Conservation (phyloP, 2,329 filamentous ascomycete species). For the Lachnellula subtilissima region DNA sequence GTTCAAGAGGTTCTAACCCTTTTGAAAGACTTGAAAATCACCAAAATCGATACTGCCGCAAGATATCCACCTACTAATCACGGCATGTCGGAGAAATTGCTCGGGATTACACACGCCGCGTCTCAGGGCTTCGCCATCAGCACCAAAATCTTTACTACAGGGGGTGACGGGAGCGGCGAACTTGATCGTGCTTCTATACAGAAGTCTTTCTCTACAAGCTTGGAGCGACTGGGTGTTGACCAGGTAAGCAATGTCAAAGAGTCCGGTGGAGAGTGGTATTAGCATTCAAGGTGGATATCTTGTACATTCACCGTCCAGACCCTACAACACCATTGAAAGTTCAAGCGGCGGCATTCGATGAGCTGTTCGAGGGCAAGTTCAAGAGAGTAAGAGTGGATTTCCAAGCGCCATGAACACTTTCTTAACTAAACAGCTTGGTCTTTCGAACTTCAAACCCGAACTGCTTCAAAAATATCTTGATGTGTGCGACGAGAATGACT, state of each 20-base stretch:
- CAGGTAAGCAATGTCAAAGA: neutral
- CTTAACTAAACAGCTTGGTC: constrained; percentile 18
- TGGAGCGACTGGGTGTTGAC: neutral
- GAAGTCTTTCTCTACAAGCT: neutral
- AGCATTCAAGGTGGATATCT: constrained; percentile 2
- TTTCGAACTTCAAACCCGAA: constrained; percentile 25
- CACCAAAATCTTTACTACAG: constrained; percentile 6
- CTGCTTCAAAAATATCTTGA: constrained; percentile 21
- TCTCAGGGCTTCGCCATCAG: constrained; percentile 6
- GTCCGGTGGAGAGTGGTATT: neutral
- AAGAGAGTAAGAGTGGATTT: constrained; percentile 6
- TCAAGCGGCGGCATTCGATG: constrained; percentile 22
- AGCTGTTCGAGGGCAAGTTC: constrained; percentile 29
- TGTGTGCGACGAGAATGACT: constrained; percentile 26
- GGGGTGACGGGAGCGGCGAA: neutral
- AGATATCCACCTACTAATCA: constrained; percentile 6
- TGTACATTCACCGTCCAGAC: constrained; percentile 18
- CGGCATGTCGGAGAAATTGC: constrained; percentile 5
- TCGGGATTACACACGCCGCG: constrained; percentile 3
- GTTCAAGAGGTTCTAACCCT: neutral
- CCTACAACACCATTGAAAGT: constrained; percentile 18
- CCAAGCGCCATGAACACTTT: neutral
- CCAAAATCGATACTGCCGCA: constrained; percentile 8
- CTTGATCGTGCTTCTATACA: neutral
- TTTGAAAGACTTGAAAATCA: constrained; percentile 3